Conservation (phyloP, 768 basidiomycete genomes). For the Pulveroboletus sp. region DNA sequence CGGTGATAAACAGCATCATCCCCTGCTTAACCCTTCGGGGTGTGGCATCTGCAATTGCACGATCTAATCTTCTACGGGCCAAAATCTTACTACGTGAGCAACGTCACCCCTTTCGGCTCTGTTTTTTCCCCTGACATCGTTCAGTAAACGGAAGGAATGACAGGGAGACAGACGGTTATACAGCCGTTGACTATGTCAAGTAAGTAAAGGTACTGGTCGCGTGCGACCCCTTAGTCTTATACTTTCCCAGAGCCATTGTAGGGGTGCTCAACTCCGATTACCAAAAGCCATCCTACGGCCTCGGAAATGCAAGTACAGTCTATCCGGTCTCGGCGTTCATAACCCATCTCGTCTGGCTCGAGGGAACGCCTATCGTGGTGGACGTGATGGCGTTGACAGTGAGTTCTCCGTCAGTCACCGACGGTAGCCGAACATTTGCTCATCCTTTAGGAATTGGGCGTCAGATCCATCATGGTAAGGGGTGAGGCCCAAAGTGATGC, state of each 20-base stretch:
- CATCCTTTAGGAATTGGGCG: conserved; percentile 47
- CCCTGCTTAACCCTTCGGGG: conserved; percentile 86
- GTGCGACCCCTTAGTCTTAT: conserved; percentile 5
- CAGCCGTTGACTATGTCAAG: conserved; percentile 80
- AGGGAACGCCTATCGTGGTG: conserved; percentile 56
- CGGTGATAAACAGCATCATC: conserved; percentile 55
- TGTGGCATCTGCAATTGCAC: conserved; percentile 71
- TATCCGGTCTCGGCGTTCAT: conserved; percentile 79
- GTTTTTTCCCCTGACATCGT: conserved; percentile 3
- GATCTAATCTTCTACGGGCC: conserved; percentile 62
- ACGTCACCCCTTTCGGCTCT: neutral
- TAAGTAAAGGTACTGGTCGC: conserved; percentile 26
- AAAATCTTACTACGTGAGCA: conserved; percentile 81
- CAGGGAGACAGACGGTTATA: conserved; percentile 83
- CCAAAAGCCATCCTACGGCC: conserved; percentile 44
- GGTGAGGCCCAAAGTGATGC: conserved; percentile 17
- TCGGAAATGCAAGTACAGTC: conserved; percentile 54
- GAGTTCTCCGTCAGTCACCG: conserved; percentile 21
- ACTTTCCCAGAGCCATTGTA: conserved; percentile 52
- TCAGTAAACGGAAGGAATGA: conserved; percentile 87
- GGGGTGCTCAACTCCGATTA: conserved; percentile 65
- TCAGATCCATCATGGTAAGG: conserved; percentile 51
- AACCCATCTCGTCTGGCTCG: conserved; percentile 78
- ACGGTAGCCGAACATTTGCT: conserved; percentile 1
- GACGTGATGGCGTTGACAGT: conserved; percentile 62